Percentiles rank a stretch among this genome's conserved stretches.
Conservation (phyloP, 768 basidiomycete genomes). For the Mycena albidolilacea region DNA sequence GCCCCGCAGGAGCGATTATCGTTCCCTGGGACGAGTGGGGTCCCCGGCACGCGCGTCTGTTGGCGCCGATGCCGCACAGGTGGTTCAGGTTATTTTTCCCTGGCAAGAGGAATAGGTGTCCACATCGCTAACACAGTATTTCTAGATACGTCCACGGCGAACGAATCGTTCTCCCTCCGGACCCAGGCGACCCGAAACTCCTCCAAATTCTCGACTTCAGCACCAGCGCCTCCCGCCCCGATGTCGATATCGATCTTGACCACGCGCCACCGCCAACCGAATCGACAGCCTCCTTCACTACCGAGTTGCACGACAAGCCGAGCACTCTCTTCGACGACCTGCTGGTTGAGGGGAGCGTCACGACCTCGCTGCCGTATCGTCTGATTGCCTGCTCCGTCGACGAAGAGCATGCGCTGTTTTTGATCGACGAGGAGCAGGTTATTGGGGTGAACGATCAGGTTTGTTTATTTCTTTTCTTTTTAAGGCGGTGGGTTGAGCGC, state of each 20-base stretch:
- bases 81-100: slow-evolving; percentile 24
- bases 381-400: neutral
- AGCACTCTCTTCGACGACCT: slow-evolving; percentile 12
- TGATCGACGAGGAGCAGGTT: slow-evolving; percentile 15
- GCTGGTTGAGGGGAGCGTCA: neutral
- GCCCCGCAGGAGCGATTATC: neutral
- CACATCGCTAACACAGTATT: neutral
- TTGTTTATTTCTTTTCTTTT: neutral
- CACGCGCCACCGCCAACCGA: neutral
- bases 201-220: slow-evolving; percentile 36
- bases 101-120: too few species aligned
- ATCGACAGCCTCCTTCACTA: neutral
- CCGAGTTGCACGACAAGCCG: neutral
- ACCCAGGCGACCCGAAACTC: neutral
- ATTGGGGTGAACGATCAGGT: slow-evolving; percentile 15
- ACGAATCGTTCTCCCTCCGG: slow-evolving; percentile 29
- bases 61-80: slow-evolving; percentile 8
- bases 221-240: slow-evolving; percentile 1
- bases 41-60: slow-evolving; percentile 30
- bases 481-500: neutral
- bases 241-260: neutral
- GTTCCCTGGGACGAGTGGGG: slow-evolving; percentile 38
- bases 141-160: slow-evolving; percentile 39
- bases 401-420: neutral
- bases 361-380: slow-evolving; percentile 14